Percentiles rank a stretch among this genome's conserved stretches.
phyloP scores from a whole-genome alignment of 2,329 filamentous ascomycete species.

The Xylariaceae sp. region DNA sequence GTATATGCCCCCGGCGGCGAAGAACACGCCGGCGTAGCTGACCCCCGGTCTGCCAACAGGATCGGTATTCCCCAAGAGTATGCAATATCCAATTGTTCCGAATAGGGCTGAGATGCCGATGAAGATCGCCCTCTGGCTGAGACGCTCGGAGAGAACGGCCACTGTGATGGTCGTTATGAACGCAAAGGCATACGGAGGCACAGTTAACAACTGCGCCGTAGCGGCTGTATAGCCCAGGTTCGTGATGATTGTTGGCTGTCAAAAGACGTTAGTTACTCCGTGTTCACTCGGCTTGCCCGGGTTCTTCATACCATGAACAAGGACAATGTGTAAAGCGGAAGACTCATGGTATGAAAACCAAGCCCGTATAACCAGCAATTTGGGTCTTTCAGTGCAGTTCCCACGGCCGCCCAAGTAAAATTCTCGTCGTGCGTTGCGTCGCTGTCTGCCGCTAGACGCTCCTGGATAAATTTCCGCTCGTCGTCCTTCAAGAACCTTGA shows the following conservation, averaged over 20 bases:
- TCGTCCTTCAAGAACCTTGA: slow-evolving; percentile 58
- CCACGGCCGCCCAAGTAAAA: slow-evolving; percentile 70
- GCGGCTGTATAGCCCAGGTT: slow-evolving; percentile 57
- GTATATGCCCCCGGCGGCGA: slow-evolving; percentile 69
- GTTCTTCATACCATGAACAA: slow-evolving; percentile 51
- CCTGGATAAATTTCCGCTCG: slow-evolving; percentile 61
- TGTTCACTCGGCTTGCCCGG: background rate
- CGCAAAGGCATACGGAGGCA: slow-evolving; percentile 66
- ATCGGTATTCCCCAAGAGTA: slow-evolving; percentile 56
- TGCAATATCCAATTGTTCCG: slow-evolving; percentile 64
- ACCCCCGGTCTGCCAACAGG: slow-evolving; percentile 54
- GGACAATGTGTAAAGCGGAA: slow-evolving; percentile 61
- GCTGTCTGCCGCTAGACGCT: slow-evolving; percentile 67
- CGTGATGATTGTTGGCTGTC: slow-evolving; percentile 55
- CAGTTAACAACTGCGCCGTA: slow-evolving; percentile 59
- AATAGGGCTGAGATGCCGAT: slow-evolving; percentile 60
- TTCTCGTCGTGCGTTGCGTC: slow-evolving; percentile 70
- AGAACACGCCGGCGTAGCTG: slow-evolving; percentile 63
- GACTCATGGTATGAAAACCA: slow-evolving; percentile 71
- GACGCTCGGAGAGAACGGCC: slow-evolving; percentile 63
- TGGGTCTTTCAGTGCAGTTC: slow-evolving; percentile 64
- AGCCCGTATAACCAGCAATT: slow-evolving; percentile 75
- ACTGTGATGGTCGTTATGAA: slow-evolving; percentile 61
- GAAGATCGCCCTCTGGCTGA: slow-evolving; percentile 62
- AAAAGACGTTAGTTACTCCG: slow-evolving; percentile 10